Conservation (phyloP, 345 rosid species). For the Linum trigynum region DNA sequence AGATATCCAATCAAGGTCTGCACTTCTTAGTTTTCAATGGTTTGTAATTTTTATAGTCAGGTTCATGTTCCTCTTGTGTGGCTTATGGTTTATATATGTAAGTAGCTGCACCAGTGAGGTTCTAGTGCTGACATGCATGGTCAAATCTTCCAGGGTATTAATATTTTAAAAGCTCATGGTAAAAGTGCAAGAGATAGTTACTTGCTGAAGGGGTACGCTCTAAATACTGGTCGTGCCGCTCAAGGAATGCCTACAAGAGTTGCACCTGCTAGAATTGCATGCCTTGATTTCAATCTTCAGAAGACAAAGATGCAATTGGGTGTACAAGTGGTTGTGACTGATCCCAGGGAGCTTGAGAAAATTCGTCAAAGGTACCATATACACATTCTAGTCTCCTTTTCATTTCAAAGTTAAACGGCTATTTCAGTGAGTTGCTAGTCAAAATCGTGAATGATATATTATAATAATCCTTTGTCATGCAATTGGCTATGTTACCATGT, state of each 20-base stretch:
- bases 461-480: not conserved
- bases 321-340: conserved; percentile 79
- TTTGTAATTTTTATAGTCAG: no score
- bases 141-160: conserved; percentile 50
- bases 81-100: not conserved
- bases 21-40: not conserved
- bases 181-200: conserved; percentile 88
- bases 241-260: conserved; percentile 96
- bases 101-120: not conserved
- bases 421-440: not conserved
- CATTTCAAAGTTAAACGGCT: not conserved
- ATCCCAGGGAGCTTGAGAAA: conserved; percentile 98
- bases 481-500: not conserved
- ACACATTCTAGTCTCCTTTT: not conserved
- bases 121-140: not conserved
- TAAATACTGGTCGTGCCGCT: conserved; percentile 90
- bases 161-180: conserved; percentile 90
- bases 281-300: conserved; percentile 95
- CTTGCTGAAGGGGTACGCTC: conserved; percentile 83
- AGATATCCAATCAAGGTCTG: conserved; percentile 91
- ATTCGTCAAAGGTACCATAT: conserved; percentile 70
- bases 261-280: conserved; percentile 82
- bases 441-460: not conserved
- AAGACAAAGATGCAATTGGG: conserved; percentile 96
- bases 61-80: not conserved